Base-by-base conservation (phyloP, 2,329 filamentous ascomycete species). In the Penicillium sp. region DNA sequence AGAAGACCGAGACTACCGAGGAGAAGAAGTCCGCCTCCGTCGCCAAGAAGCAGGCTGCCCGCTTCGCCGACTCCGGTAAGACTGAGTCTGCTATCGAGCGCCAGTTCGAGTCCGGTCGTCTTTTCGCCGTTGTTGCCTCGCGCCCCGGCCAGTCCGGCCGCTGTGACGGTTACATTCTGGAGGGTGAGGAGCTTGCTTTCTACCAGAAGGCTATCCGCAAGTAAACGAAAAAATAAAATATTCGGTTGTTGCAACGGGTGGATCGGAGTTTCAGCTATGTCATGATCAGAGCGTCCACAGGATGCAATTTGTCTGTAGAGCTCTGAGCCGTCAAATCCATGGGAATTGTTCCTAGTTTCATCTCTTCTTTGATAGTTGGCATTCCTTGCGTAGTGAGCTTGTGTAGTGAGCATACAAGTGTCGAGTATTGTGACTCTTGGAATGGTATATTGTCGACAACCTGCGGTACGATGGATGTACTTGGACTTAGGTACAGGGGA, bases 131-230 rank as follows among this genome's bases (percentile, higher is more conserved):
- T 71, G 83, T 99, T 74, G 86, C 93, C 73, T 94, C 89, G 80
- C 87, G 94, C 76, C 94, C 94, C 69, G 94, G 94, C 74, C 94
- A 99, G 89, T 94, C 90, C 79, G 94, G 94, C 75, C 92, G 94
- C 82, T 87, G 86, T 75, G 94, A 99, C 80, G 94, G 94, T 69
- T 99, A 99, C 86, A 89, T 99, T 80, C 86, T 99, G 69, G 94
- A 99, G 89, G 94, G 94, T 75, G 94, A 99, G 82, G 94, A 99
- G 88, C 87, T 99, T 76, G 92, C 93, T 81, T 99, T 99, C 90
- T 99, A 99, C 91, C 93, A 96, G 89, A 90, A 90, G 84, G 93
- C 93, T 84, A 91, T 97, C 81, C 90, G 94, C 88, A 97, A 96
- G 87, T 97, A 97, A 84, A 85, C 71, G 62, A 67, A 63, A 69